Base-by-base conservation (phyloP, 1,139 yeast genomes). In the Kurtzmaniella quercitrusa region DNA sequence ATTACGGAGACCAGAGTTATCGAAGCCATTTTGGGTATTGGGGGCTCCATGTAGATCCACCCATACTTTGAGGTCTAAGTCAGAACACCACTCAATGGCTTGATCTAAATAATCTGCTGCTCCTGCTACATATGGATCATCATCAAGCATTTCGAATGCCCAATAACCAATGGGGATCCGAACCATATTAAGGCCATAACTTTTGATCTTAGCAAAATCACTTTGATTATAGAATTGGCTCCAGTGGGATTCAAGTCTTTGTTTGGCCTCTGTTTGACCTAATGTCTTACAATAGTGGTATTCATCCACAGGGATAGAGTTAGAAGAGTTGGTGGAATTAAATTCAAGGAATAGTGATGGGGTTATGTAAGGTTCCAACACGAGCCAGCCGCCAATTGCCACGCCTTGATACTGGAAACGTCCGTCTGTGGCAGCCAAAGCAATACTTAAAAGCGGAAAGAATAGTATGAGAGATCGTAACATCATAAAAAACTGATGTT, bases 11-110 rank as follows among this genome's bases (percentile, higher is more conserved):
- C 88, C 88, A 2, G 85, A 79, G 57, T 81, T 81, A 53, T 82
- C 87, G 57, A 81, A 81, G n/a, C 87, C 87, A 57, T 82, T 81
- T 53, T 81, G 87, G 2, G 85, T 77, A 1, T 85, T 85, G 2
- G 86, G 86, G 8, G 73, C 79, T 21, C 86, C 86, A 54, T 82
- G 87, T 44, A 81, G 61, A 56, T 81, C 86, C 43, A 82, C 65
- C 85, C 82, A 76, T 10, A 79, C 80, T 49, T 75, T 77, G 43
- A 81, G 58, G 25, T 65, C 77, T 49, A 75, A 58, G 25, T 64
- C 60, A 31, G 67, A 54, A 19, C 81, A 73, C 88, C 88, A 81
- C 23, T 58, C 67, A 34, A 81, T 61, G 1, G 85, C 82, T 47
- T 65, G 57, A 45, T 79, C 80, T 42, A 81, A 58, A 53, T 79